Evolutionary conservation across 176 grass and related monocot species (phyloP).

Genomic region (Lolium rigidum): DNA sequence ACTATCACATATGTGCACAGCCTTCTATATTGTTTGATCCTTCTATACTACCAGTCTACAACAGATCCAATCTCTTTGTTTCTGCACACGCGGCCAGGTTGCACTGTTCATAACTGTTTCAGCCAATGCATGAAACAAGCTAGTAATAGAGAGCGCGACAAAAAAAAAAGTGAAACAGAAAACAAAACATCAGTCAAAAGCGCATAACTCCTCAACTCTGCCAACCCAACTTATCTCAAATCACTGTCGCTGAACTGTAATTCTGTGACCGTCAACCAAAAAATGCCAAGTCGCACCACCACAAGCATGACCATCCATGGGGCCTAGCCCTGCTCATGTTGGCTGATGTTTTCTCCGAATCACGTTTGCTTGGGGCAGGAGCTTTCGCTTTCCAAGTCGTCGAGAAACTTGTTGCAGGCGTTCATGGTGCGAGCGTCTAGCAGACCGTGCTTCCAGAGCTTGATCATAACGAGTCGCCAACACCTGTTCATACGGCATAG

Average conservation of each 20-base stretch:
- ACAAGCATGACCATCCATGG: neutral
- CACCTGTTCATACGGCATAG: neutral
- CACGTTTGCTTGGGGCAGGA: slow-evolving; percentile 35
- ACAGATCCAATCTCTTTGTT: neutral
- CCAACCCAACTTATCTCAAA: neutral
- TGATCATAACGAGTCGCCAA: neutral
- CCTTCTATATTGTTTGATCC: neutral
- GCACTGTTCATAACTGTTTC: neutral
- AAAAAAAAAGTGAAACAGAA: no score
- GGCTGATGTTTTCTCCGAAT: neutral
- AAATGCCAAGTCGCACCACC: neutral
- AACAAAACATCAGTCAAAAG: no score
- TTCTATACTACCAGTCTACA: neutral
- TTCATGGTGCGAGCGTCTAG: slow-evolving; percentile 69
- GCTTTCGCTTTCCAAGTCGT: slow-evolving; percentile 40
- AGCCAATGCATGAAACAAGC: neutral
- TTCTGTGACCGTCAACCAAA: neutral
- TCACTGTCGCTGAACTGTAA: neutral
- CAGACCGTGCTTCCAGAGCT: slow-evolving; percentile 23
- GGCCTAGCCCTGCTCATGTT: neutral
- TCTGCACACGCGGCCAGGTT: neutral
- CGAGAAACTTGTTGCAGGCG: slow-evolving; percentile 69
- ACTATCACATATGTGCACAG: neutral
- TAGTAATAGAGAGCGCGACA: no score
- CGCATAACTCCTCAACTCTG: neutral